Percentiles rank a stretch among this genome's conserved stretches.
Evolutionary conservation across 371 early-diverging fungal genomes (phyloP).

Genomic region (Neoconidiobolus thromboides): DNA sequence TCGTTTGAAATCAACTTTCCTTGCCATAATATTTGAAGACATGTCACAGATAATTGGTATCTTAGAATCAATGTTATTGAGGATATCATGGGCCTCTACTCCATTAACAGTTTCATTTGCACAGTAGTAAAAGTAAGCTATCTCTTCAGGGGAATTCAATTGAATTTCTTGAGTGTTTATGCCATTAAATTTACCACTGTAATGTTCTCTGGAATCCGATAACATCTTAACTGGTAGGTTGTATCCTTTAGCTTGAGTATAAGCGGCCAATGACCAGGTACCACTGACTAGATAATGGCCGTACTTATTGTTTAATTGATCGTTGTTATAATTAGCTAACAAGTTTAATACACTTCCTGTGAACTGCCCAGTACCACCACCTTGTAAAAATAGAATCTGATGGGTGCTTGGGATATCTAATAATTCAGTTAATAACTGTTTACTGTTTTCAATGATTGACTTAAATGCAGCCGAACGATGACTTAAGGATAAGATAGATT

Average conservation of each 20-base stretch:
- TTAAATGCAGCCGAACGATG: conserved; percentile 78
- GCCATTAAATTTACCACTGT: conserved; percentile 23
- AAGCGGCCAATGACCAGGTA: conserved; percentile 78
- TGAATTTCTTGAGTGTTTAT: conserved; percentile 40
- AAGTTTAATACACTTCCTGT: conserved; percentile 74
- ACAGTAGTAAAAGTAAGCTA: conserved; percentile 85
- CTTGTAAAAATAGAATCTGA: conserved; percentile 81
- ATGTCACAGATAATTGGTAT: conserved; percentile 89
- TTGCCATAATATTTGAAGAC: conserved; percentile 80
- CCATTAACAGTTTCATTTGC: conserved; percentile 96
- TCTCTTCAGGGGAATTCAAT: conserved; percentile 34
- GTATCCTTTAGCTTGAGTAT: conserved; percentile 63
- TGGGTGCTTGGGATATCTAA: conserved; percentile 74
- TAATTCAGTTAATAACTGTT: conserved; percentile 40
- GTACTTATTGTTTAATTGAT: conserved; percentile 13
- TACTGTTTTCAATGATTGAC: conserved; percentile 44
- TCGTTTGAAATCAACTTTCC: conserved; percentile 58
- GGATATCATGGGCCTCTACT: conserved; percentile 55
- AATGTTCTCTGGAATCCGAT: conserved; percentile 29
- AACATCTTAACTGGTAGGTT: conserved; percentile 40
- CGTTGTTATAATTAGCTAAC: conserved; percentile 39
- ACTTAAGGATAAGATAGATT: conserved; percentile 87
- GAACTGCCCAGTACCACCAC: conserved; percentile 88
- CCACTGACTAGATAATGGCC: conserved; percentile 88
- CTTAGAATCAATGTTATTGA: conserved; percentile 39